Conservation (phyloP, 2,329 filamentous ascomycete species). For the Fusarium veterinarium region DNA sequence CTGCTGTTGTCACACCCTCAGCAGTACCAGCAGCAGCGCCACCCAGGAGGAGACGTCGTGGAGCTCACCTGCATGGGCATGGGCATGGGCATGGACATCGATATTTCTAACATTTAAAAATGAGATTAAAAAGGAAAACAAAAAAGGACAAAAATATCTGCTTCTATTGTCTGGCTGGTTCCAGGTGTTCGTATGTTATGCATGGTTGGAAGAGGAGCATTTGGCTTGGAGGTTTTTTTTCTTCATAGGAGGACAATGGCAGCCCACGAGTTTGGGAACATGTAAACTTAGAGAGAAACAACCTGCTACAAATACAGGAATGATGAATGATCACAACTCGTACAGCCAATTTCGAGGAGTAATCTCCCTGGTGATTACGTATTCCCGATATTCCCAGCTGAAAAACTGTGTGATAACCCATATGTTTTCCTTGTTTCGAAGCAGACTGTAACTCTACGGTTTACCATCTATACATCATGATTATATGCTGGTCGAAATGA, state of each 20-base stretch:
- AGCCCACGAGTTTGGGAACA: slow-evolving; percentile 48
- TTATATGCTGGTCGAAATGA: slow-evolving; percentile 4
- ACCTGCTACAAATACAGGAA: slow-evolving; percentile 47
- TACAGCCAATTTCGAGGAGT: slow-evolving; percentile 28
- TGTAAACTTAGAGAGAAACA: slow-evolving; percentile 48
- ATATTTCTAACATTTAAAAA: slow-evolving; percentile 39
- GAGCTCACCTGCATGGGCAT: slow-evolving; percentile 53
- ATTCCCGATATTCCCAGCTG: slow-evolving; percentile 2
- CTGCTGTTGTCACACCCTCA: slow-evolving; percentile 37
- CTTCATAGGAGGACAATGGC: slow-evolving; percentile 50
- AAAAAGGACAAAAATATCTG: slow-evolving; percentile 28
- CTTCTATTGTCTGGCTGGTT: slow-evolving; percentile 51
- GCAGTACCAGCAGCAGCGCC: neutral
- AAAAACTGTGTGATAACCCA: slow-evolving; percentile 1
- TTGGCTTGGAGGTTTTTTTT: slow-evolving; percentile 49
- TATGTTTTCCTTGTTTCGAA: neutral
- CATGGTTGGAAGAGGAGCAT: slow-evolving; percentile 51
- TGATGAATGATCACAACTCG: slow-evolving; percentile 44
- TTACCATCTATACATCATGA: neutral
- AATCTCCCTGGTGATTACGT: slow-evolving; percentile 24
- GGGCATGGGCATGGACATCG: slow-evolving; percentile 51
- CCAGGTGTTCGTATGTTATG: slow-evolving; percentile 50
- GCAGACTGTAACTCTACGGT: neutral
- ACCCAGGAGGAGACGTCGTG: slow-evolving; percentile 44
- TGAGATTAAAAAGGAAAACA: slow-evolving; percentile 17